Conservation (phyloP, 2,329 filamentous ascomycete species). For the Teratosphaeria pseudoeucalypti region DNA sequence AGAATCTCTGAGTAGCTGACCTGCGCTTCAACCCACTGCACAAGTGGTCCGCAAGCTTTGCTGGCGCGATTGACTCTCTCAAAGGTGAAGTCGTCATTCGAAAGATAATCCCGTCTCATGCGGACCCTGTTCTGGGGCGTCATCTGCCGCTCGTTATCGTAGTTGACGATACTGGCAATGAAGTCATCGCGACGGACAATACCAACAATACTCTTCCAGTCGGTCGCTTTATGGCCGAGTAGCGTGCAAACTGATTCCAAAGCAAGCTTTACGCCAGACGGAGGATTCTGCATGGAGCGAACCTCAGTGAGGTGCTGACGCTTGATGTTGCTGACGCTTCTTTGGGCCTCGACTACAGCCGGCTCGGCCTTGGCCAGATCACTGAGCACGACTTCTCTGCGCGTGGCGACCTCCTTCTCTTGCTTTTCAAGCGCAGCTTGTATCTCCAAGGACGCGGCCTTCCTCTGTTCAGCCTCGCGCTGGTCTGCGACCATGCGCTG, state of each 20-base stretch:
- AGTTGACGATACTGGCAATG: constrained; percentile 94
- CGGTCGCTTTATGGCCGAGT: constrained; percentile 77
- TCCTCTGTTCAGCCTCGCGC: constrained; percentile 83
- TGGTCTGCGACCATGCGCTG: constrained; percentile 96
- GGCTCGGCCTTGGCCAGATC: constrained; percentile 89
- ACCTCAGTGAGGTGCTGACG: constrained; percentile 95
- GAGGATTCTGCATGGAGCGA: constrained; percentile 89
- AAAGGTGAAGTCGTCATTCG: constrained; percentile 89
- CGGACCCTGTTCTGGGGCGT: constrained; percentile 68
- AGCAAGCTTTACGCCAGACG: constrained; percentile 78
- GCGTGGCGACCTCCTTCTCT: constrained; percentile 73
- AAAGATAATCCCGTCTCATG: constrained; percentile 88
- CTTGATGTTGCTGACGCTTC: constrained; percentile 98
- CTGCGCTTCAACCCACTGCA: constrained; percentile 94
- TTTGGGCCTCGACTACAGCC: constrained; percentile 82
- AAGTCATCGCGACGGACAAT: constrained; percentile 91
- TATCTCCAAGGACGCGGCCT: constrained; percentile 78
- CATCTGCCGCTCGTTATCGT: constrained; percentile 93
- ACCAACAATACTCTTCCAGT: constrained; percentile 84
- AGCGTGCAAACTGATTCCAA: constrained; percentile 94
- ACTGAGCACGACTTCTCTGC: constrained; percentile 72
- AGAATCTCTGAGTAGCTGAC: constrained; percentile 97
- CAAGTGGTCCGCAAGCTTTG: constrained; percentile 91
- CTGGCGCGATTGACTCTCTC: constrained; percentile 93
- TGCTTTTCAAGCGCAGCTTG: constrained; percentile 80